Base-by-base conservation (phyloP, 768 basidiomycete genomes). In the Kwoniella heveanensis region DNA sequence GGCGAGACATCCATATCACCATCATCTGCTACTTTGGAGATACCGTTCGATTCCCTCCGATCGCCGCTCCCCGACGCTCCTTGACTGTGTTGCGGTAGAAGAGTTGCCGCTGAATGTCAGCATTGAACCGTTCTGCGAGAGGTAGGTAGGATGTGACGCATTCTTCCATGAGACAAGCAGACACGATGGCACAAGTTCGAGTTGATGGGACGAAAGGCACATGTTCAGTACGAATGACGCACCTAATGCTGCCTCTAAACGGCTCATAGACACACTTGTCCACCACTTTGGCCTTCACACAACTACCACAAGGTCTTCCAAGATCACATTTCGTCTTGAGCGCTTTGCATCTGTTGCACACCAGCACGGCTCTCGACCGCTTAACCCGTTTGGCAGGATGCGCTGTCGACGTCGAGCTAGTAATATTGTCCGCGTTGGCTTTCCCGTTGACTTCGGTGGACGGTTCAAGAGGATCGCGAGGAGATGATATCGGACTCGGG, bases 301-400 rank as follows among this genome's bases (percentile, higher is more conserved):
- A 62, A 26, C 24, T 48, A 2, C 26, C 52, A 27, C 60, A 62
- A 15, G 60, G 60, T 48, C 9, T 55, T 19, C 22, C 46, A 17
- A 62, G 26, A 54, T 62, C 60, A 32, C 60, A 62, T 21, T 46
- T 37, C 13, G 60, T 62, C 21, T 62, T 62, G 15, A 62, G 46
- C 30, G 60, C 46, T 54, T 62, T 62, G 54, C 60, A 62, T 22
- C 60, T 36, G 39, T 44, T 55, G 25, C 60, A 62, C 15, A 62
- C 60, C 21, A 62, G 44, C 4, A 62, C 53, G 1, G 60, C 60
- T 49, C 60, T 30, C 15, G 60, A 49, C n/a, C 60, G 17, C 53
- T 62, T 62, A 44, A 53, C 44, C 32, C 59, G 8, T 3, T 17
- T 17, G 3, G 8, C 17, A 9, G 39, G 39, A 17, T 44, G 19